Evolutionary conservation across 148 eudicot genomes (phyloP), one percentile per base, ranked within the genome.

Genomic region (Rhododendron mucronatum): DNA sequence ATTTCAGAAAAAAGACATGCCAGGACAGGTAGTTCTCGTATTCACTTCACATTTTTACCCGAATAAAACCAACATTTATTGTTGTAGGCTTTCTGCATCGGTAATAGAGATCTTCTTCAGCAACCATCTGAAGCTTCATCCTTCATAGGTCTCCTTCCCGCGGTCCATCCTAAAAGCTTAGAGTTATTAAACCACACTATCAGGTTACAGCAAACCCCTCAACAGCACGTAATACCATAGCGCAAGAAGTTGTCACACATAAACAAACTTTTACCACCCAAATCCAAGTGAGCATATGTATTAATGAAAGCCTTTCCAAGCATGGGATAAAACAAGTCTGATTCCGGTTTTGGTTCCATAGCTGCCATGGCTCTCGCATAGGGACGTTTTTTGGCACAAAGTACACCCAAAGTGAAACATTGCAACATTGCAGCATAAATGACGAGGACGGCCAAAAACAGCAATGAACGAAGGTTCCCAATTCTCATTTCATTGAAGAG

Each of bases 401-500:
- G 11, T 44, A 20, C 7, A 77, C 28, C 50, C 15, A 57, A 30
- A 26, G 45, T 41, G 45, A 41, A 41, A 41, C 45, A 41, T 41
- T 41, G 7, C 45, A 41, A 41, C 45, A 41, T 41, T 41, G 45
- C 45, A 41, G 45, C 45, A 41, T 41, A 41, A 41, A 41, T 41
- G 45, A 41, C 5, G 7, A 41, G 45, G 45, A 41, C 0, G 45
- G 45, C 45, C 45, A 41, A 41, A 41, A 33, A 57, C 18, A 11
- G 26, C n/a, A 14, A 51, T 50, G 21, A 18, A 26, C 39, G 10
- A 82, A 21, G n/a, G 44, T 11, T 35, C 45, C 4, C 18, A 9
- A 57, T 57, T 57, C 28, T 82, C 21, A 82, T 61, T 41, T 41
- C 50, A 28, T 37, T 41, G 85, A 81, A 74, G 87, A 81, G 67